phyloP scores from a whole-genome alignment of 2,329 filamentous ascomycete genomes.

The Ceratocystis alfenasii region DNA sequence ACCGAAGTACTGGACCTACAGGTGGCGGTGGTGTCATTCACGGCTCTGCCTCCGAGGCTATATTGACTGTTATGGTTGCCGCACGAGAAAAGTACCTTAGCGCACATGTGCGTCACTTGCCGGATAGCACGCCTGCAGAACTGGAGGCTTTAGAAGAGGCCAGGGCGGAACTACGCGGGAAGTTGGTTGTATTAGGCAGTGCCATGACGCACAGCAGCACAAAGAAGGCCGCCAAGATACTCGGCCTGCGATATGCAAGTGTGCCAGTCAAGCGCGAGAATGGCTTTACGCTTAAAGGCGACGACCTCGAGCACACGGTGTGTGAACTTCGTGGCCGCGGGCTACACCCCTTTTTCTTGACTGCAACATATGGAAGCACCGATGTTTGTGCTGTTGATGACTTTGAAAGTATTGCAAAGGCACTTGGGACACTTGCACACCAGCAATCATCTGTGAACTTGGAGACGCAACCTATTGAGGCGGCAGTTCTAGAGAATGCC shows the following conservation, averaged over 20 bases:
- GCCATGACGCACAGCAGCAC: slow-evolving; percentile 72
- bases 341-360: slow-evolving; percentile 76
- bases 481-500: background rate
- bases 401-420: slow-evolving; percentile 53
- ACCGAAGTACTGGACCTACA: slow-evolving; percentile 48
- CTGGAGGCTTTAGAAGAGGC: slow-evolving; percentile 45
- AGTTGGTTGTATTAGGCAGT: slow-evolving; percentile 66
- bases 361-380: slow-evolving; percentile 73
- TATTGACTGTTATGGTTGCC: slow-evolving; percentile 76
- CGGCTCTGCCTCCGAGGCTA: slow-evolving; percentile 76
- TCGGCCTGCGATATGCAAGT: slow-evolving; percentile 67
- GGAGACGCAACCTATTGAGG: background rate
- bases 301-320: slow-evolving; percentile 48
- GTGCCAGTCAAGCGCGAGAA: slow-evolving; percentile 52
- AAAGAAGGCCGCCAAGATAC: slow-evolving; percentile 75
- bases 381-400: slow-evolving; percentile 80
- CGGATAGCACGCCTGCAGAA: slow-evolving; percentile 28
- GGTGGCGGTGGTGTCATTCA: slow-evolving; percentile 85
- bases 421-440: slow-evolving; percentile 27
- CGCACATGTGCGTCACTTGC: slow-evolving; percentile 42
- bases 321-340: slow-evolving; percentile 54
- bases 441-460: background rate
- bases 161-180: slow-evolving; percentile 49
- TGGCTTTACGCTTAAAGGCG: slow-evolving; percentile 58
- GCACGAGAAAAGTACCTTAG: slow-evolving; percentile 69